Conservation (phyloP, 2,329 filamentous ascomycete species). For the Emydomyces testavorans region DNA sequence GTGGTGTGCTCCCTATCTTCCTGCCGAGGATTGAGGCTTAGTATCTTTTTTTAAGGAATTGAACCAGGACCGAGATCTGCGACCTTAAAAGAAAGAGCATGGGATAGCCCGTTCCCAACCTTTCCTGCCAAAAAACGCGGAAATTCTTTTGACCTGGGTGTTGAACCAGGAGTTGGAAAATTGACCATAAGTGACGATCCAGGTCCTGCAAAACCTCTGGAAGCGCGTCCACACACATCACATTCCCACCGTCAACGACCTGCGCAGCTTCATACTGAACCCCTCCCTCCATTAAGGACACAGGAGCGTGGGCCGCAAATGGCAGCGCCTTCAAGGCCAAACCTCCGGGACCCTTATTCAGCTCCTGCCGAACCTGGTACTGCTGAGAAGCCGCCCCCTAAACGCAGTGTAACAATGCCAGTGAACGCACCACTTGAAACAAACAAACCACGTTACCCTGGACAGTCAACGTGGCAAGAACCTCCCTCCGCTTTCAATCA, state of each 20-base stretch:
- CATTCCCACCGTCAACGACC: constrained; percentile 27
- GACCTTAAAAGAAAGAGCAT: constrained; percentile 28
- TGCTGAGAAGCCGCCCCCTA: constrained; percentile 23
- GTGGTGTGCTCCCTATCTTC: constrained; percentile 13
- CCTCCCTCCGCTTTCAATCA: constrained; percentile 17
- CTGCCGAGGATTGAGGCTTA: neutral
- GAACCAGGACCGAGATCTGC: constrained; percentile 6
- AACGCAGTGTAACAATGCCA: constrained; percentile 32
- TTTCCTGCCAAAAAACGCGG: constrained; percentile 27
- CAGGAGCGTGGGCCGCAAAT: constrained; percentile 1
- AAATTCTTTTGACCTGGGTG: constrained; percentile 24
- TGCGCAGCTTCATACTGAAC: constrained; percentile 18
- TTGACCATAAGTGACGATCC: constrained; percentile 29
- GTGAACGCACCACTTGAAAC: constrained; percentile 16
- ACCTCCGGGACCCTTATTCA: neutral
- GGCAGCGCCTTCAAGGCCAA: neutral
- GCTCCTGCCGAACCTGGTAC: constrained; percentile 16
- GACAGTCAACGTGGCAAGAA: constrained; percentile 28
- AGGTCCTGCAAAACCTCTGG: constrained; percentile 18
- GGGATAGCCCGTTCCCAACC: constrained; percentile 42
- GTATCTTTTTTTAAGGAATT: neutral
- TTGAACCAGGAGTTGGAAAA: constrained; percentile 32
- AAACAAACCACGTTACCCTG: constrained; percentile 25
- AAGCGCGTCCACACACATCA: constrained; percentile 31
- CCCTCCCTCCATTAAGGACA: constrained; percentile 8